A percentile compares a stretch with the other conserved stretches of the same genome.
Evolutionary conservation across 306 rosid genomes (phyloP).

Genomic region (Lagenaria siceraria): DNA sequence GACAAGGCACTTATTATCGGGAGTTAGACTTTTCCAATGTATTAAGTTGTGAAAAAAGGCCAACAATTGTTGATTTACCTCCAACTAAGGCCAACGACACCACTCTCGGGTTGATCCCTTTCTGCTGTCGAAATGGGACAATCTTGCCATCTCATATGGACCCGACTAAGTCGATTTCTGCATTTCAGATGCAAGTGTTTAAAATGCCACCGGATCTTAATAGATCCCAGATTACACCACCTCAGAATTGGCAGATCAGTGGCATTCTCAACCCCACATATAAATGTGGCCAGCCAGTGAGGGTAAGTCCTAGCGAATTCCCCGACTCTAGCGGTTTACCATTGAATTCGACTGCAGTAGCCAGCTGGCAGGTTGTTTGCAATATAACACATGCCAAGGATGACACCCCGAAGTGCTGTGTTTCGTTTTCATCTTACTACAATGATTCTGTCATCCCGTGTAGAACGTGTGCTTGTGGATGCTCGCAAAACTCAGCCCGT

Average conservation of each 20-base stretch:
- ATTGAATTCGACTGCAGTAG: slow-evolving; percentile 49
- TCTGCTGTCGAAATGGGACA: slow-evolving; percentile 91
- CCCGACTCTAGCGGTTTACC: slow-evolving; percentile 60
- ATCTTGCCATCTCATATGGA: slow-evolving; percentile 82
- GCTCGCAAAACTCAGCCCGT: slow-evolving; percentile 33
- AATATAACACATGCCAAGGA: slow-evolving; percentile 55
- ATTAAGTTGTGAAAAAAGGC: slow-evolving; percentile 63
- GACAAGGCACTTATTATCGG: slow-evolving; percentile 39
- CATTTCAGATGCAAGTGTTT: slow-evolving; percentile 74
- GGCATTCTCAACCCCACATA: slow-evolving; percentile 75
- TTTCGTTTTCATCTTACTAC: slow-evolving; percentile 82
- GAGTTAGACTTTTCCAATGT: slow-evolving; percentile 54
- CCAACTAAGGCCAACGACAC: slow-evolving; percentile 65
- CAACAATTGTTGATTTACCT: slow-evolving; percentile 82
- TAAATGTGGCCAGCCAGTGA: slow-evolving; percentile 67
- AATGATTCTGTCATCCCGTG: slow-evolving; percentile 93
- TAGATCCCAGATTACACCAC: slow-evolving; percentile 56
- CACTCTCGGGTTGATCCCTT: slow-evolving; percentile 49
- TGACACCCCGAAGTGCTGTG: slow-evolving; percentile 60
- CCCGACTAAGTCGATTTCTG: slow-evolving; percentile 55
- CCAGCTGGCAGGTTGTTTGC: slow-evolving; percentile 98
- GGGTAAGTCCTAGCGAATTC: slow-evolving; percentile 61
- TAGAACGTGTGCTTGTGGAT: slow-evolving; percentile 94
- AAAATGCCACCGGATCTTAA: slow-evolving; percentile 84
- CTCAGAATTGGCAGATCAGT: slow-evolving; percentile 72